These are phyloP conservation scores for Dryas alaskensis DNA, from an alignment of 306 rosid species.

Conservation along the genomic window DNA sequence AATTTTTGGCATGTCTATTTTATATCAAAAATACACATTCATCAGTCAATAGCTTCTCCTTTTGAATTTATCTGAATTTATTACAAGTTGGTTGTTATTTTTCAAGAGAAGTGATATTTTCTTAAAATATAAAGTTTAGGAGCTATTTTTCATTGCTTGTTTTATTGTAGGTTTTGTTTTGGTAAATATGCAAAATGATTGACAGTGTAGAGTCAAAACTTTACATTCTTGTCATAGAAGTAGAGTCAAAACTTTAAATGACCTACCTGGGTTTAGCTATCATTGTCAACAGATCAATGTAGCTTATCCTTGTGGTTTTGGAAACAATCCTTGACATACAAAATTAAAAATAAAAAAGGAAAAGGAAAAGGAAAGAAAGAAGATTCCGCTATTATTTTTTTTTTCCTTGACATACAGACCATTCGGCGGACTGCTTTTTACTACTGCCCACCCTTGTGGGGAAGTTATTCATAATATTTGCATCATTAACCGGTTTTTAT, in stretches of 20 bases:
- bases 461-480: background rate
- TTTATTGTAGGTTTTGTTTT: background rate
- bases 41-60: background rate
- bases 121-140: background rate
- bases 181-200: background rate
- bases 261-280: background rate
- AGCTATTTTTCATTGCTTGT: background rate
- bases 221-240: no score
- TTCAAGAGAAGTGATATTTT: background rate
- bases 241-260: background rate
- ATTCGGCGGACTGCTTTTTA: background rate
- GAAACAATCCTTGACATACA: background rate
- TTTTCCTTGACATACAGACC: background rate
- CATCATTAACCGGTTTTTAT: background rate
- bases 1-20: background rate
- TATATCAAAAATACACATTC: background rate
- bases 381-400: background rate
- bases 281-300: background rate
- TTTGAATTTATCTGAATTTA: background rate
- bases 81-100: background rate
- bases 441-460: no score
- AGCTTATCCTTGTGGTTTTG: background rate
- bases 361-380: no score
- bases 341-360: background rate
- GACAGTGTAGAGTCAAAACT: background rate